Conservation (phyloP, 2,329 filamentous ascomycete genomes). For the Dothiorella sarmentorum region DNA sequence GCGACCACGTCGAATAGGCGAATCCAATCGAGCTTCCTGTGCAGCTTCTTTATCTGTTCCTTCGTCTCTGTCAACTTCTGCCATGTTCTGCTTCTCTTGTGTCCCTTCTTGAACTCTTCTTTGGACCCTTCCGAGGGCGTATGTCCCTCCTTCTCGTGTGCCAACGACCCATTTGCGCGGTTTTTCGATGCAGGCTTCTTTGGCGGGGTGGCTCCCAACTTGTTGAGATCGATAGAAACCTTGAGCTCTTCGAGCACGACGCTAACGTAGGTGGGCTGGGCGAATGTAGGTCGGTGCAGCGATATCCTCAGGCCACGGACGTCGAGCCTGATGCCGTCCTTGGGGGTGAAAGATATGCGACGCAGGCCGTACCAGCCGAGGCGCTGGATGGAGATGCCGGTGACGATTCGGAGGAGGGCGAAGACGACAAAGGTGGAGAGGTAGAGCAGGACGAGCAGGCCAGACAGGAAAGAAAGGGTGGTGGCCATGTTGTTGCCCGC, state of each 20-base stretch:
- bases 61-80: slow-evolving; percentile 73
- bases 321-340: slow-evolving; percentile 84
- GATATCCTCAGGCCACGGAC: slow-evolving; percentile 84
- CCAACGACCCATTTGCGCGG: slow-evolving; percentile 2
- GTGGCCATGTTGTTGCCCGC: slow-evolving; percentile 41
- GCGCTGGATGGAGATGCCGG: slow-evolving; percentile 91
- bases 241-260: slow-evolving; percentile 82
- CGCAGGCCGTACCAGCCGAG: slow-evolving; percentile 90
- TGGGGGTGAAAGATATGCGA: slow-evolving; percentile 83
- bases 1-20: slow-evolving; percentile 85
- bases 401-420: slow-evolving; percentile 85
- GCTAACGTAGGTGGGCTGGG: slow-evolving; percentile 94
- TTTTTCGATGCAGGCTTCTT: background rate
- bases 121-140: slow-evolving; percentile 33
- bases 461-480: slow-evolving; percentile 69
- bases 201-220: slow-evolving; percentile 46
- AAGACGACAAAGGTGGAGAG: slow-evolving; percentile 90
- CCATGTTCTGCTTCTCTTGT: slow-evolving; percentile 70
- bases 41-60: slow-evolving; percentile 80
- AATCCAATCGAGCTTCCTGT: slow-evolving; percentile 84
- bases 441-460: slow-evolving; percentile 80
- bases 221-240: slow-evolving; percentile 74
- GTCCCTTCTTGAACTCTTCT: slow-evolving; percentile 3
- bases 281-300: slow-evolving; percentile 90
- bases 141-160: slow-evolving; percentile 21